phyloP scores from a whole-genome alignment of 208 protist genomes.

The Crithidia bombi region DNA sequence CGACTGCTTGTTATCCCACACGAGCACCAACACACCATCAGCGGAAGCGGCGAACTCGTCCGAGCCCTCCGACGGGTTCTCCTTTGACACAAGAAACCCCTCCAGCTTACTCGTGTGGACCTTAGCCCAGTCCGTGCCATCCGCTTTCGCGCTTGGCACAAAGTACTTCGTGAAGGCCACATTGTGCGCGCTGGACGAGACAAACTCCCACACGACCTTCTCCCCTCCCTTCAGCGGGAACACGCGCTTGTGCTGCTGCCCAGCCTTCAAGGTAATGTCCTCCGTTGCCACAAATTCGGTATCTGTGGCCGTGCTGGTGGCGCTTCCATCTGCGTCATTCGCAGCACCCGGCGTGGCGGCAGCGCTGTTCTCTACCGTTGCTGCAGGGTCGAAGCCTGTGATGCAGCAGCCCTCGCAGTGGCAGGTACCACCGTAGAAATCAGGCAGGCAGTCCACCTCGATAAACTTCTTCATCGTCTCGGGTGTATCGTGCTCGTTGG shows the following conservation, averaged over 20 bases:
- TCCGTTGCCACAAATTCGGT: conserved; percentile 32
- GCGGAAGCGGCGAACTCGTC: conserved; percentile 42
- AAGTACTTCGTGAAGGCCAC: conserved; percentile 36
- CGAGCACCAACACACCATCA: conserved; percentile 46
- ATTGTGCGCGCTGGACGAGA: conserved; percentile 30
- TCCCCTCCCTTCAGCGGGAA: conserved; percentile 39
- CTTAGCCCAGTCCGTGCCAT: neutral
- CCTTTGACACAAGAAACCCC: conserved; percentile 29
- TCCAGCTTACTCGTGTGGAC: conserved; percentile 31
- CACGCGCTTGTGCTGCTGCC: conserved; percentile 32
- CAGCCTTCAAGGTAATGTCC: conserved; percentile 44
- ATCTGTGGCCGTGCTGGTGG: neutral
- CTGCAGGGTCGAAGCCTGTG: conserved; percentile 17
- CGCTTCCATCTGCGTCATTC: conserved; percentile 16
- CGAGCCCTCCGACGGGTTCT: conserved; percentile 34
- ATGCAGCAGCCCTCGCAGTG: conserved; percentile 53
- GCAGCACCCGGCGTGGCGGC: neutral
- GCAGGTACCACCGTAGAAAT: conserved; percentile 56
- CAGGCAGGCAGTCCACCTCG: conserved; percentile 41
- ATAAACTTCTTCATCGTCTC: conserved; percentile 46
- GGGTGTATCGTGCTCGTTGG: conserved; percentile 37
- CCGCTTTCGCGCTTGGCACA: neutral
- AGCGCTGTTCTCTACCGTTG: neutral
- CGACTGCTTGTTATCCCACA: conserved; percentile 61
- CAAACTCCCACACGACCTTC: conserved; percentile 58